Base-by-base conservation (phyloP, 257 asterid genomes). In the Ilex asprella region DNA sequence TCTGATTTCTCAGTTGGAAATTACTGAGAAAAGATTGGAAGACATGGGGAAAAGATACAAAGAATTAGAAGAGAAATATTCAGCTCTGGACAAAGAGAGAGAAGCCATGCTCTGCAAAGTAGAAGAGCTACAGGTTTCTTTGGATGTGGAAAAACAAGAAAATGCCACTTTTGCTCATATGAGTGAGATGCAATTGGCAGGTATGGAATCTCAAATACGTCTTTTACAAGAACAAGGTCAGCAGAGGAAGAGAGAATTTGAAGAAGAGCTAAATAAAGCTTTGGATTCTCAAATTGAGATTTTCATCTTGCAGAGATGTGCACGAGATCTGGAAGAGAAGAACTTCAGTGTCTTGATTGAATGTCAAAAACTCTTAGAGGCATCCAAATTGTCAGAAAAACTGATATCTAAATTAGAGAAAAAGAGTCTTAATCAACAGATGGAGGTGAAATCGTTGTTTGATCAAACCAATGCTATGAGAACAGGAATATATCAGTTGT, bases 71-170 rank as follows among this genome's bases (percentile, higher is more conserved):
- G 87, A 77, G 61, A 75, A 76, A 69, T 88, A 80, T 76, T 64
- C 66, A 16, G 63, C 59, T 77, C 78, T 93, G 69, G 99, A 85
- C 77, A 74, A 75, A 56, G 96, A 89, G 73, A 93, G 81, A 59
- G 82, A 75, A 63, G 70, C 78, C 60, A 78, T 82, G 51, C 80
- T 76, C 74, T 63, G 63, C 35, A 85, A 75, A 73, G 79, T 81
- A 67, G 78, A 81, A 66, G 92, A 81, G 67, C 75, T 93, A 55
- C 74, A 80, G 81, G 57, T 59, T 52, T 81, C 87, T 62, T 75
- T 93, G 72, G 91, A 84, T 65, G 73, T 44, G 46, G 89, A 87
- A 80, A 87, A 74, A 68, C 80, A 74, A 56, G 81, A 82, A 67
- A 85, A 82, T 65, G 73, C 76, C 59, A 73, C 41, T 52, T 74